Evolutionary conservation across 768 basidiomycete species (phyloP), one percentile per base, ranked within the genome.

Genomic region (Lactarius sp.): DNA sequence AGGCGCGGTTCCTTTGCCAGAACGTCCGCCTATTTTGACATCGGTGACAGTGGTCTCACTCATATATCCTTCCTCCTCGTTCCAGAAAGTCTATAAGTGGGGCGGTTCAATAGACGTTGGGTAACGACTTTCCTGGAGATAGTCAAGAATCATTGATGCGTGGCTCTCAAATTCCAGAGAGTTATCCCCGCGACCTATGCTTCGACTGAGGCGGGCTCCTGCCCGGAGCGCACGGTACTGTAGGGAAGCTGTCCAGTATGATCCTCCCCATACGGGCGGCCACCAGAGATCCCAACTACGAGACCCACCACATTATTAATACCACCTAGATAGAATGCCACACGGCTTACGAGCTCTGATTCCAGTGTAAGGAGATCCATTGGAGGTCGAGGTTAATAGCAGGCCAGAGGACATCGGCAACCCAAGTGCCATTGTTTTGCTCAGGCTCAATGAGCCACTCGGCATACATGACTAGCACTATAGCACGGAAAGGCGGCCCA

Each of bases 1-100:
- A 41, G 71, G 70, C 61, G 72, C 75, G 6, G 69, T 65, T 47
- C 74, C 75, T 1, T 70, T 64, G 1, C 73, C 72, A 39, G 65
- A 57, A 0, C 75, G 69, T 34, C 65, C 65, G 49, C 67, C 69
- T 33, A 67, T 66, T 8, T 22, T 20, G 34, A 62, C 33, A 41
- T 62, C 50, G 6, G 64, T 62, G 18, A 65, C 42, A 2, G 54
- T 65, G 14, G 54, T 62, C 14, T 65, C 60, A 27, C 33, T 52
- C 64, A 62, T 65, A 42, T 47, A 61, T 44, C 39, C 59, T 39
- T 64, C 53, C 13, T 61, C 58, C 9, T 53, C 59, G 33, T 61
- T 61, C 64, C 64, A 65, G 39, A 65, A 61, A 1, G 46, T 65
- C 64, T 65, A 39, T n/a, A 9, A 18, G 37, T 22, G 31, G 56